These are phyloP conservation scores for Suillus variegatus DNA, from an alignment of 768 basidiomycete species.

Conservation along the genomic window DNA sequence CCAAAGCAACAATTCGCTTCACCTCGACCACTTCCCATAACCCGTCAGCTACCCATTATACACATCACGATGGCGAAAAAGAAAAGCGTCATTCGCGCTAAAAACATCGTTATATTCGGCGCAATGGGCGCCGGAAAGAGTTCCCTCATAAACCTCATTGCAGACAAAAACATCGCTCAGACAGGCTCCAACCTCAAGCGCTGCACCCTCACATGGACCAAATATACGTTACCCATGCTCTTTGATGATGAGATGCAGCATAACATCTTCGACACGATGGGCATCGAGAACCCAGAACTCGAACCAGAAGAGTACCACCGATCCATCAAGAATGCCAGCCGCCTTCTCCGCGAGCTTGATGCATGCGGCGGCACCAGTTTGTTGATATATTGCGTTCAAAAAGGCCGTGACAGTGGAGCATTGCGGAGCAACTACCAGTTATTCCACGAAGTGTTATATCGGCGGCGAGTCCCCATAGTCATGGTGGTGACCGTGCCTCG, in stretches of 20 bases:
- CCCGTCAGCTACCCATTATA: background rate
- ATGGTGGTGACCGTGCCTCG: constrained; percentile 43
- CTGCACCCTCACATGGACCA: constrained; percentile 34
- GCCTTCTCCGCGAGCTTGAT: constrained; percentile 25
- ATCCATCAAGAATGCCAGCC: constrained; percentile 31
- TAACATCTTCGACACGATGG: constrained; percentile 32
- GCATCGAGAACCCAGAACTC: constrained; percentile 32
- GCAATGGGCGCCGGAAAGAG: constrained; percentile 43
- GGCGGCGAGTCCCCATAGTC: constrained; percentile 39
- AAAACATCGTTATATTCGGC: constrained; percentile 33
- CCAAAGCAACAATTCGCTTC: background rate
- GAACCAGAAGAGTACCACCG: constrained; percentile 27
- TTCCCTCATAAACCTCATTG: constrained; percentile 45
- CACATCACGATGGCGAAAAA: background rate
- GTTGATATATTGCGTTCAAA: constrained; percentile 42
- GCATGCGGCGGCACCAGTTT: constrained; percentile 32
- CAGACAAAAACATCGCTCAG: constrained; percentile 25
- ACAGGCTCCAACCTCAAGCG: constrained; percentile 33
- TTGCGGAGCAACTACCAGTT: constrained; percentile 40
- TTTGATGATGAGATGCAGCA: constrained; percentile 9
- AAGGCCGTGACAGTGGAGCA: constrained; percentile 30
- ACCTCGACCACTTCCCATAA: background rate
- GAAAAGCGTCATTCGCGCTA: constrained; percentile 1
- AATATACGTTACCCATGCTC: constrained; percentile 22
- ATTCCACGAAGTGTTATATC: constrained; percentile 41